A percentile compares a stretch with the other conserved stretches of the same genome.
Conservation (phyloP, 164 flowering plant species). For the Saururus chinensis region DNA sequence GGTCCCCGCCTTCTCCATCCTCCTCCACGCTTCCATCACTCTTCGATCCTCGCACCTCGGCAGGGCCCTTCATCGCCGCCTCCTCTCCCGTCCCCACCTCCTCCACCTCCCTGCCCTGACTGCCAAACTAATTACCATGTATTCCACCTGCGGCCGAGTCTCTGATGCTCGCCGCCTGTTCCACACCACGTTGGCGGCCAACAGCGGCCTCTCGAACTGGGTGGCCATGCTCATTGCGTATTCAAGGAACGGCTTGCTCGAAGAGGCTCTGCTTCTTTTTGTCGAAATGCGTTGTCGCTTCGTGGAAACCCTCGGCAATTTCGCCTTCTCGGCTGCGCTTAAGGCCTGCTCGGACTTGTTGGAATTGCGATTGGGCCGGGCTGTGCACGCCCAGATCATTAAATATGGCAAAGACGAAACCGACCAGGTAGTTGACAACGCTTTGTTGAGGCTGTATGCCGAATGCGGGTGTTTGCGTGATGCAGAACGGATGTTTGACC, state of each 20-base stretch:
- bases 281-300: constrained; percentile 11
- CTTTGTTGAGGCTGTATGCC: constrained; percentile 22
- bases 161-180: constrained; percentile 29
- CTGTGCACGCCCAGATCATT: constrained; percentile 30
- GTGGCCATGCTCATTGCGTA: constrained; percentile 35
- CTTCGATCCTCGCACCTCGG: constrained; percentile 23
- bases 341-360: constrained; percentile 19
- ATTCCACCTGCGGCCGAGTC: constrained; percentile 24
- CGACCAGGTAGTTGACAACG: constrained; percentile 41
- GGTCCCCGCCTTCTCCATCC: constrained; percentile 11
- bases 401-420: constrained; percentile 16
- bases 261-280: constrained; percentile 23
- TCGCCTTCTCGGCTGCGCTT: constrained; percentile 25
- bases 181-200: constrained; percentile 9
- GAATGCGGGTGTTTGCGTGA: constrained; percentile 22
- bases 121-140: constrained; percentile 34
- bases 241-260: constrained; percentile 18
- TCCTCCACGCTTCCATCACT: constrained; percentile 30
- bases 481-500: constrained; percentile 23
- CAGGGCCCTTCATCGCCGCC: constrained; percentile 21
- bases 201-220: constrained; percentile 17
- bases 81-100: constrained; percentile 8
- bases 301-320: constrained; percentile 8
- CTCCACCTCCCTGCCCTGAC: constrained; percentile 17
- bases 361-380: constrained; percentile 19